Percentiles rank a stretch among this genome's conserved stretches.
Conservation (phyloP, 305 asterid genomes). For the Solanum hybrid region DNA sequence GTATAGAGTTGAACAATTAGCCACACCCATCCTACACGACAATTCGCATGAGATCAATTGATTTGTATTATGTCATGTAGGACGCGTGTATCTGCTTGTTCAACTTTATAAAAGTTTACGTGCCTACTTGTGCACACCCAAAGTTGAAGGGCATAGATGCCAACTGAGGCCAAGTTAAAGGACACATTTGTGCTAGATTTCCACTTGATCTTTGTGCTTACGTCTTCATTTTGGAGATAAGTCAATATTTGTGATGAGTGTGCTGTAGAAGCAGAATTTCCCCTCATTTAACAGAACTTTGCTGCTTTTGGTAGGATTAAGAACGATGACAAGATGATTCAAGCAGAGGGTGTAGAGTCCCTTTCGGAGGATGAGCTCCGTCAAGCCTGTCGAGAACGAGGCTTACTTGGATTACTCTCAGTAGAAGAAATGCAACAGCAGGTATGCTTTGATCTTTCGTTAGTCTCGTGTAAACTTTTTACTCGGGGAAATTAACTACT, state of each 20-base stretch:
- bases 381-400: constrained; percentile 93
- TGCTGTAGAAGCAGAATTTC: neutral
- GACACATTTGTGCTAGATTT: neutral
- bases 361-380: constrained; percentile 96
- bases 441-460: constrained; percentile 26
- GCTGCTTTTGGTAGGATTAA: constrained; percentile 57
- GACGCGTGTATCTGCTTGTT: neutral
- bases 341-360: constrained; percentile 85
- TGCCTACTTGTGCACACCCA: neutral
- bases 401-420: constrained; percentile 87
- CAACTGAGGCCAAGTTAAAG: neutral
- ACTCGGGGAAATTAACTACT: neutral
- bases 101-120: neutral
- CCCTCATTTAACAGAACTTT: neutral
- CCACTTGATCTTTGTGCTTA: neutral
- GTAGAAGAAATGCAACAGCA: constrained; percentile 90
- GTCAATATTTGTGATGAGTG: neutral
- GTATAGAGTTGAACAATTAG: neutral
- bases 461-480: neutral
- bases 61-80: neutral
- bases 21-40: neutral
- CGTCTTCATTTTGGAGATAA: neutral
- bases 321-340: constrained; percentile 83
- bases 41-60: neutral
- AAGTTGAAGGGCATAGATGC: neutral